Evolutionary conservation across 129 eudicot genomes (phyloP).

Genomic region (Helichrysum umbraculigerum): DNA sequence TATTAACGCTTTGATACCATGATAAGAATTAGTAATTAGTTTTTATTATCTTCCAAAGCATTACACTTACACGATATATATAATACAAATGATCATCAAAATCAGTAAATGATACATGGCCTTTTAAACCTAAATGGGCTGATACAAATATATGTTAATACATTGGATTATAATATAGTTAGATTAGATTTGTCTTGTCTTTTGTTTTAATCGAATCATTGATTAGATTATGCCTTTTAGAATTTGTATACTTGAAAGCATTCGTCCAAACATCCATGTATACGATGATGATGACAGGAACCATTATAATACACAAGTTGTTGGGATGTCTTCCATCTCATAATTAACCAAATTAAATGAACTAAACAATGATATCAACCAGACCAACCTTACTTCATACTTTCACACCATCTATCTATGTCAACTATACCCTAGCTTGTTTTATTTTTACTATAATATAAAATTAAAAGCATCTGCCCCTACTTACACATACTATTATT

Average conservation of each 20-base stretch:
- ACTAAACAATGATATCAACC: conserved; percentile 39
- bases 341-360: conserved; percentile 16
- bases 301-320: conserved; percentile 18
- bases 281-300: not conserved
- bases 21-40: no score
- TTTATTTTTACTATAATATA: no score
- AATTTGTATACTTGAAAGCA: not conserved
- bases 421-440: not conserved
- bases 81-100: no score
- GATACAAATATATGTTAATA: no score
- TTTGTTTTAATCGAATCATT: not conserved
- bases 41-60: no score
- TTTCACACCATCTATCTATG: conserved; percentile 23
- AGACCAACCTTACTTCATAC: not conserved
- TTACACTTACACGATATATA: no score
- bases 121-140: no score
- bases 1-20: no score
- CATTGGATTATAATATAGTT: no score
- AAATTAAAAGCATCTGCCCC: not conserved
- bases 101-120: no score
- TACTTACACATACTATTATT: no score
- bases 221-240: not conserved
- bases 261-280: not conserved
- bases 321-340: conserved; percentile 26
- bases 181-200: not conserved